These are phyloP conservation scores for Suillus lakei DNA, from an alignment of 768 basidiomycete species.

Conservation along the genomic window DNA sequence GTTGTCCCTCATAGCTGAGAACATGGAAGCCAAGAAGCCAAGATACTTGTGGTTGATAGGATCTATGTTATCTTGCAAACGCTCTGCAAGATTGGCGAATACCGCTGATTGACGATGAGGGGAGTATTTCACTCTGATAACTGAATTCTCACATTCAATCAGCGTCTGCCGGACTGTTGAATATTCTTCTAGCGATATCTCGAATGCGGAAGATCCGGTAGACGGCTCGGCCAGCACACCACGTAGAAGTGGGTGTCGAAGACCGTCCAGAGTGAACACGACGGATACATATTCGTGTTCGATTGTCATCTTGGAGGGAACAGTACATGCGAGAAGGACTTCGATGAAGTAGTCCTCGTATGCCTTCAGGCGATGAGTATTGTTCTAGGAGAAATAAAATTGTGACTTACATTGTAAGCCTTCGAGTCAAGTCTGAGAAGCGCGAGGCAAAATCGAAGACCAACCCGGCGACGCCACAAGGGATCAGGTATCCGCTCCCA, in stretches of 20 bases:
- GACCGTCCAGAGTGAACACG: constrained; percentile 61
- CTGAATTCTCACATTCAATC: constrained; percentile 29
- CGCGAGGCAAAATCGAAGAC: constrained; percentile 63
- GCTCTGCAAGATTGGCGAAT: constrained; percentile 46
- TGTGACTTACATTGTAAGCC: constrained; percentile 57
- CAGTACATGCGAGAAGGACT: constrained; percentile 56
- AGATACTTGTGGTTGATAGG: constrained; percentile 44
- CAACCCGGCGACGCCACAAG: constrained; percentile 58
- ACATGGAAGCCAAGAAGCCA: constrained; percentile 48
- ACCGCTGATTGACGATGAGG: constrained; percentile 37
- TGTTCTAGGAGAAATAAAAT: constrained; percentile 3
- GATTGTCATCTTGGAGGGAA: constrained; percentile 49
- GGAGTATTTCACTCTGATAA: constrained; percentile 4
- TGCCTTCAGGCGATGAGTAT: constrained; percentile 37
- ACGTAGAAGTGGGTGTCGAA: constrained; percentile 55
- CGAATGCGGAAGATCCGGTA: constrained; percentile 28
- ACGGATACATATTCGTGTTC: constrained; percentile 63
- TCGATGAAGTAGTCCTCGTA: constrained; percentile 55
- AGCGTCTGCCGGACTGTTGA: constrained; percentile 40
- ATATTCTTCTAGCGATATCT: constrained; percentile 37
- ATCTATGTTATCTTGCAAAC: constrained; percentile 37
- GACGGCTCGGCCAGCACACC: constrained; percentile 34
- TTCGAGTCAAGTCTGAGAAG: constrained; percentile 62
- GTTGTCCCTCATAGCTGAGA: constrained; percentile 56
- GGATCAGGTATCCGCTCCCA: constrained; percentile 60